Conservation (phyloP, 2,329 filamentous ascomycete species). For the Proliferodiscus dingleyae region DNA sequence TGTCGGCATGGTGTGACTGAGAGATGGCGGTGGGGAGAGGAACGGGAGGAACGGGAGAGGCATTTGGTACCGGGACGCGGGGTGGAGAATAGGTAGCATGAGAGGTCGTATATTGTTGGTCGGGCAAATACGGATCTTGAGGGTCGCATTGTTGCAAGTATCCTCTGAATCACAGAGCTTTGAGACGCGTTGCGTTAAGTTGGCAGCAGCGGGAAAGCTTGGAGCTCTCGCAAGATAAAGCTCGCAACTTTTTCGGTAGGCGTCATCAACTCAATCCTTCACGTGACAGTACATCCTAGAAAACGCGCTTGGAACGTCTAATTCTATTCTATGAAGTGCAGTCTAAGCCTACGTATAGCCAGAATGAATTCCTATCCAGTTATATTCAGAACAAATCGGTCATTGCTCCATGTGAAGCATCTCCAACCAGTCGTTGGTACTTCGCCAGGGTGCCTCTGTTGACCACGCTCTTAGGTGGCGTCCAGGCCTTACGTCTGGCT, state of each 20-base stretch:
- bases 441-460: slow-evolving; percentile 84
- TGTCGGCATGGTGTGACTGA: not conserved
- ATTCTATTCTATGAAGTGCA: not conserved
- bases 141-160: slow-evolving; percentile 17
- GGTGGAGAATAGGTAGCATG: slow-evolving; percentile 20
- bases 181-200: not conserved
- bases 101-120: slow-evolving; percentile 25
- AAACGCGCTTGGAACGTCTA: no score
- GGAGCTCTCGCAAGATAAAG: not conserved
- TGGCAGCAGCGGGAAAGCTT: not conserved
- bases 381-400: slow-evolving; percentile 63
- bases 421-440: slow-evolving; percentile 81
- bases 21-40: not conserved
- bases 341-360: not conserved
- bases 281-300: no score
- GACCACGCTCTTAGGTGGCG: slow-evolving; percentile 63
- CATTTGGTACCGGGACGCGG: slow-evolving; percentile 5
- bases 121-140: slow-evolving; percentile 15
- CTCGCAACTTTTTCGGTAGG: not conserved
- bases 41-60: slow-evolving; percentile 9
- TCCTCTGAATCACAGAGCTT: no score
- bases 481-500: slow-evolving; percentile 61
- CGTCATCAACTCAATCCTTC: not conserved
- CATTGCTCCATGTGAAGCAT: slow-evolving; percentile 87
- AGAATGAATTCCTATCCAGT: not conserved